phyloP scores from a whole-genome alignment of 352 stramenopile species.

The Blastocystis sp. region DNA sequence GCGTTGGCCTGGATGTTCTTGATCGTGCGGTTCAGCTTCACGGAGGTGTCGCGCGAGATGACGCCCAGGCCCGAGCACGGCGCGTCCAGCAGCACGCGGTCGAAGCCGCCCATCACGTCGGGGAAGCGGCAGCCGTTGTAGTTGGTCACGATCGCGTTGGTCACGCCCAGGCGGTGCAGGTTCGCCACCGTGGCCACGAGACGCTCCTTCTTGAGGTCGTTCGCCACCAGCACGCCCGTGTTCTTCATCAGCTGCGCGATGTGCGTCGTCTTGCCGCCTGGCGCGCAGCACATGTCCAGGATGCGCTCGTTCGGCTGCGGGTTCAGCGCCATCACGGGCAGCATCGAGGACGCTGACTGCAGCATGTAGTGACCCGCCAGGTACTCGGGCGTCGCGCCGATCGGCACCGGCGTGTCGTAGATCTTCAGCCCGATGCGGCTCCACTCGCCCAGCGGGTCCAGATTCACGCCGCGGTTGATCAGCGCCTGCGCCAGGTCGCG shows the following conservation, averaged over 20 bases:
- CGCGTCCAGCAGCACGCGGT: constrained; percentile 95
- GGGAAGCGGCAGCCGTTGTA: constrained; percentile 91
- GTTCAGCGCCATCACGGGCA: constrained; percentile 92
- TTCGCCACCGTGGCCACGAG: constrained; percentile 96
- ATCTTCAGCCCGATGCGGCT: constrained; percentile 98
- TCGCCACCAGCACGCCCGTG: constrained; percentile 93
- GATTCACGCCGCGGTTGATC: constrained; percentile 94
- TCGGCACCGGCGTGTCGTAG: constrained; percentile 92
- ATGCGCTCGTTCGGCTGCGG: constrained; percentile 92
- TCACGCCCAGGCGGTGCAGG: constrained; percentile 93
- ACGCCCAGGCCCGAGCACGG: constrained; percentile 95
- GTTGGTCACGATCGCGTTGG: constrained; percentile 91
- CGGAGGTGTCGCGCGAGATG: constrained; percentile 93
- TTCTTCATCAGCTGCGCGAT: constrained; percentile 99
- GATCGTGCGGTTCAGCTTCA: constrained; percentile 95
- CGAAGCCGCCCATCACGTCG: constrained; percentile 89
- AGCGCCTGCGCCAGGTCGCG: constrained; percentile 94
- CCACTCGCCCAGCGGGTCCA: constrained; percentile 96
- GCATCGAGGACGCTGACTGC: constrained; percentile 92
- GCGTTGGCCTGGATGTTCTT: constrained; percentile 85
- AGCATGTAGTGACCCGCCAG: constrained; percentile 99
- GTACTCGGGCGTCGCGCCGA: constrained; percentile 99
- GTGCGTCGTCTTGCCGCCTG: constrained; percentile 98
- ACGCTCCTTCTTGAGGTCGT: constrained; percentile 95
- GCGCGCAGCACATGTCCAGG: constrained; percentile 94